A percentile compares a stretch with the other conserved stretches of the same genome.
Conservation (phyloP, 306 rosid species). For the Vicia faba region DNA sequence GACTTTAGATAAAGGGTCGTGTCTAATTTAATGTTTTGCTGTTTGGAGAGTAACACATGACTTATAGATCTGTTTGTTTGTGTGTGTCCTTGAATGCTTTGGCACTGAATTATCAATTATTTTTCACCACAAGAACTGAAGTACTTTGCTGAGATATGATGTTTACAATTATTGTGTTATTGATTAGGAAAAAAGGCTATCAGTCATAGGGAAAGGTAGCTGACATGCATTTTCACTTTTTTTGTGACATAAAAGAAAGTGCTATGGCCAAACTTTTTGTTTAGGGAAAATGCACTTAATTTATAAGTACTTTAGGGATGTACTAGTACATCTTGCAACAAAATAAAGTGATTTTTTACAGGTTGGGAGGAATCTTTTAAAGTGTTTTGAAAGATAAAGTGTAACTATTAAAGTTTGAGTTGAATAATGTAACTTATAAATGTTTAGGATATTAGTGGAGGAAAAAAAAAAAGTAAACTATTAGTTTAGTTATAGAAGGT, state of each 20-base stretch:
- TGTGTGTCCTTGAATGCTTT: constrained; percentile 32
- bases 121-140: constrained; percentile 25
- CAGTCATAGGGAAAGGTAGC: constrained; percentile 33
- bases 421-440: neutral
- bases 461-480: too few relatives aligned
- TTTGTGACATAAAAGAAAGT: constrained; percentile 10
- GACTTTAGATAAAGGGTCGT: constrained; percentile 17
- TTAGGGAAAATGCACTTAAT: constrained; percentile 11
- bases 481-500: too few relatives aligned
- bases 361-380: constrained; percentile 24
- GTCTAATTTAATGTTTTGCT: constrained; percentile 37
- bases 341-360: neutral
- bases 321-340: neutral
- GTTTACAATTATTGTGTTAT: constrained; percentile 33
- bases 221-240: constrained; percentile 31
- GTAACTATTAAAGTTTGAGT: constrained; percentile 1
- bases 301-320: neutral
- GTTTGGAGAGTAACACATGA: constrained; percentile 43
- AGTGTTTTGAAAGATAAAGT: constrained; percentile 19
- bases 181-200: constrained; percentile 34
- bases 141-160: constrained; percentile 29
- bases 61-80: constrained; percentile 43
- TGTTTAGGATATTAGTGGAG: neutral
- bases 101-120: constrained; percentile 24
- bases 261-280: constrained; percentile 27